A percentile compares a stretch with the other conserved stretches of the same genome.
Evolutionary conservation across 176 grass and related monocot genomes (phyloP).

Genomic region (Echinochloa phyllopogon): DNA sequence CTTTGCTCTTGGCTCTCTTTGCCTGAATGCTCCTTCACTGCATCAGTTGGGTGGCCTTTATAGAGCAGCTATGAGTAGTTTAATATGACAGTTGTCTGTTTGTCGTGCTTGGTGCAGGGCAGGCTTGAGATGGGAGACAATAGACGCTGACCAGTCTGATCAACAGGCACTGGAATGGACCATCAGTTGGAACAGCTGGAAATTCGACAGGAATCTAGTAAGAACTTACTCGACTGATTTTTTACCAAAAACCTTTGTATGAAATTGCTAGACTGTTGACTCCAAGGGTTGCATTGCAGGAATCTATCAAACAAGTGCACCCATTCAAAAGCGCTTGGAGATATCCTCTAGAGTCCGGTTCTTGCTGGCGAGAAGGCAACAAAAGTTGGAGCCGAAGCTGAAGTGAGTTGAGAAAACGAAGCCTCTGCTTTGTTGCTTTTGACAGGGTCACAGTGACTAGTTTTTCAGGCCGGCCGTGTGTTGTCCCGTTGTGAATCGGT

Average conservation of each 20-base stretch:
- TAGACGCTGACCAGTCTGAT: constrained; percentile 13
- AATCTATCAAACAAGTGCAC: constrained; percentile 32
- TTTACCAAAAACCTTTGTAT: background rate
- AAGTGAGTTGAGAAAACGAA: constrained; percentile 34
- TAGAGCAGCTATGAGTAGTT: constrained; percentile 34
- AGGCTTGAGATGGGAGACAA: background rate
- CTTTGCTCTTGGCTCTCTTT: constrained; percentile 37
- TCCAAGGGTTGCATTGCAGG: background rate
- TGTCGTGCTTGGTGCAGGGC: background rate
- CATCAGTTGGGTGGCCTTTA: constrained; percentile 43
- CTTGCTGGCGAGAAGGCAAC: constrained; percentile 34
- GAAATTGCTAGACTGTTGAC: background rate
- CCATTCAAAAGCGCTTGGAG: constrained; percentile 24
- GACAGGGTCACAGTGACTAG: constrained; percentile 37
- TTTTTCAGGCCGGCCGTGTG: constrained; percentile 45
- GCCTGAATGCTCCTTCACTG: constrained; percentile 37
- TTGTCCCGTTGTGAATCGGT: constrained; percentile 36
- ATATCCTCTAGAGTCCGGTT: constrained; percentile 12
- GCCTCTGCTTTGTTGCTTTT: constrained; percentile 38
- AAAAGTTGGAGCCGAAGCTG: background rate
- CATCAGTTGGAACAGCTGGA: background rate
- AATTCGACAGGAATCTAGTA: background rate
- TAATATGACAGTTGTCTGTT: constrained; percentile 20
- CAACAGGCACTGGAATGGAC: background rate
- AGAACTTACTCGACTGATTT: background rate